Percentiles rank a stretch among this genome's conserved stretches.
phyloP scores from a whole-genome alignment of 495 filamentous ascomycete species.

The Aspergillus ellipticus region DNA sequence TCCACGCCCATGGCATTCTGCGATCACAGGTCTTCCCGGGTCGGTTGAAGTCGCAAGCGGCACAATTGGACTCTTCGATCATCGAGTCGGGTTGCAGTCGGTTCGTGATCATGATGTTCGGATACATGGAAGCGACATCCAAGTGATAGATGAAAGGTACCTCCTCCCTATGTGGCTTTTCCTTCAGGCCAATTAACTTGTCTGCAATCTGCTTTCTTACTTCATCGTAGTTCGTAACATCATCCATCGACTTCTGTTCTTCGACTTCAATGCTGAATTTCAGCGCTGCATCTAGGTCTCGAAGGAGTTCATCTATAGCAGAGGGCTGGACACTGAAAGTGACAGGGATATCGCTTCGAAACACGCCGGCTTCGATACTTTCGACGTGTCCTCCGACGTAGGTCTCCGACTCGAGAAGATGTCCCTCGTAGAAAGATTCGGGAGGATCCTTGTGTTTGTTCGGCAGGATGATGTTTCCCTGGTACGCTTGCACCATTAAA shows the following conservation, averaged over 20 bases:
- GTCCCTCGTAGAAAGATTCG: conserved; percentile 94
- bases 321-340: conserved; percentile 84
- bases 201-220: conserved; percentile 79
- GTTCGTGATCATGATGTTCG: conserved; percentile 99
- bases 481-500: conserved; percentile 96
- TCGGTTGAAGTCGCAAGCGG: conserved; percentile 96
- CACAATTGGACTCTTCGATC: conserved; percentile 93
- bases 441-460: conserved; percentile 93
- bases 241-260: conserved; percentile 88
- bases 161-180: conserved; percentile 76
- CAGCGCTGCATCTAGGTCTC: conserved; percentile 85
- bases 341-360: conserved; percentile 90
- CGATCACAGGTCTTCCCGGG: conserved; percentile 97
- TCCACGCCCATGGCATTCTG: conserved; percentile 94
- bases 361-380: conserved; percentile 98
- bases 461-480: conserved; percentile 85
- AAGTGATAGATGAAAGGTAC: conserved; percentile 94
- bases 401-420: conserved; percentile 92
- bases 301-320: conserved; percentile 83
- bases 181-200: conserved; percentile 68
- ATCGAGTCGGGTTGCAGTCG: conserved; percentile 96
- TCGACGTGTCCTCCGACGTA: conserved; percentile 99
- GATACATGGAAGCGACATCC: conserved; percentile 99
- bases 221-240: conserved; percentile 90
- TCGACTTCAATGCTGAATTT: conserved; percentile 90